Evolutionary conservation across 2,329 filamentous ascomycete species (phyloP).

Genomic region (Trichoderma brevicompactum): DNA sequence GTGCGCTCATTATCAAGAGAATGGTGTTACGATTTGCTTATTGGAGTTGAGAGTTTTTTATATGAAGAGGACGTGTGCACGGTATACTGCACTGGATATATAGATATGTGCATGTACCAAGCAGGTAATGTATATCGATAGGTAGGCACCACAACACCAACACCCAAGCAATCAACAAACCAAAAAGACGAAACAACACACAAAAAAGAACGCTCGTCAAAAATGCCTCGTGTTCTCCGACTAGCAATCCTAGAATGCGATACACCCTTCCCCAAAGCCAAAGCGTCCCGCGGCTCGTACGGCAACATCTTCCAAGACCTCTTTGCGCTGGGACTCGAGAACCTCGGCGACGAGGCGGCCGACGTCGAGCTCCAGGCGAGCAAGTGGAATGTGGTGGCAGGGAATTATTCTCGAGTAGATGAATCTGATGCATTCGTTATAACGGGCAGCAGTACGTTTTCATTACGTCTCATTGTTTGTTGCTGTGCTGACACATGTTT

Average conservation of each 20-base stretch:
- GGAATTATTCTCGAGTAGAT: neutral
- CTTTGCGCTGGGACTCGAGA: neutral
- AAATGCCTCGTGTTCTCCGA: neutral
- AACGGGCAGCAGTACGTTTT: neutral
- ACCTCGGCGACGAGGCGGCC: neutral
- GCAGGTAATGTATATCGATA: neutral
- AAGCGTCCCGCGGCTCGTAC: neutral
- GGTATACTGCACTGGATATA: too few species aligned
- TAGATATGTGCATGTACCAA: too few species aligned
- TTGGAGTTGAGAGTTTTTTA: neutral
- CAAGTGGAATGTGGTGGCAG: neutral
- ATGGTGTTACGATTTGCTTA: neutral
- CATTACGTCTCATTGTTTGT: neutral
- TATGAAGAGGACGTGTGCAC: neutral
- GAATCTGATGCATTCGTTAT: neutral
- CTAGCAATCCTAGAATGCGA: neutral
- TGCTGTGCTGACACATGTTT: neutral
- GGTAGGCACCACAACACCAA: too few species aligned
- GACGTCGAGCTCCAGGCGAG: neutral
- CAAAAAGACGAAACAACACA: neutral
- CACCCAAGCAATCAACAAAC: neutral
- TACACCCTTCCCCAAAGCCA: neutral
- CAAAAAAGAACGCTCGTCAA: neutral
- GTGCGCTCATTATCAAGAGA: neutral
- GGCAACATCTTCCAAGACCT: conserved; percentile 6